Conservation (phyloP, 2,329 filamentous ascomycete species). For the Diaporthe nobilis region DNA sequence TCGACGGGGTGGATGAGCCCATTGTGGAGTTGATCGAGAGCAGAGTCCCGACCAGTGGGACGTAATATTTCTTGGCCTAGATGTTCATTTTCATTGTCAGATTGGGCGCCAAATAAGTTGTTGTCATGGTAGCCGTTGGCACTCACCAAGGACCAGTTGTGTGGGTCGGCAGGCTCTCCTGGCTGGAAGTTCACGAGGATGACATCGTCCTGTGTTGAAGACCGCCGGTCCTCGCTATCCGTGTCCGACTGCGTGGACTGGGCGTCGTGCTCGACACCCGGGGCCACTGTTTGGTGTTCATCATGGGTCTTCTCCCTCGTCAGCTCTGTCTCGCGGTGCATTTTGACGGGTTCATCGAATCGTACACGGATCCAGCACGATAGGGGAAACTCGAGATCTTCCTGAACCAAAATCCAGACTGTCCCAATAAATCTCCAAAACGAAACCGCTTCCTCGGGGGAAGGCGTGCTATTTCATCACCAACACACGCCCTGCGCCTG, state of each 20-base stretch:
- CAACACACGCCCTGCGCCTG: background rate
- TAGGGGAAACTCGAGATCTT: background rate
- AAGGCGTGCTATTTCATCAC: slow-evolving; percentile 30
- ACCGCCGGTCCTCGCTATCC: slow-evolving; percentile 9
- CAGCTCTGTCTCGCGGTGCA: slow-evolving; percentile 37
- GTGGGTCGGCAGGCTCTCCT: slow-evolving; percentile 35
- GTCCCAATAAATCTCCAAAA: background rate
- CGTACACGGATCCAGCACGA: slow-evolving; percentile 11
- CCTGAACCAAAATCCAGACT: background rate
- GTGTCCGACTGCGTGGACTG: slow-evolving; percentile 27
- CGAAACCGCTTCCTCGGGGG: background rate
- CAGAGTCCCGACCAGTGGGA: slow-evolving; percentile 45
- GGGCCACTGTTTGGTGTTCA: background rate
- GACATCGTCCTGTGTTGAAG: slow-evolving; percentile 14
- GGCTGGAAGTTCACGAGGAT: slow-evolving; percentile 36
- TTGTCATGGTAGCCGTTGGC: fast-evolving
- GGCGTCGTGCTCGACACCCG: background rate
- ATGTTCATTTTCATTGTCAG: background rate
- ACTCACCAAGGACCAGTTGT: slow-evolving; percentile 37
- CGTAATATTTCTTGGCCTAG: slow-evolving; percentile 44
- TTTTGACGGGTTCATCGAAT: slow-evolving; percentile 4
- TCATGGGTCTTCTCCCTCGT: slow-evolving; percentile 38
- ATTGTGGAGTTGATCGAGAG: slow-evolving; percentile 46
- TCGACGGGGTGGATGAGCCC: slow-evolving; percentile 46
- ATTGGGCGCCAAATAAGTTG: no score